A percentile compares a stretch with the other conserved stretches of the same genome.
These are phyloP conservation scores for Tagetes patula DNA, from an alignment of 129 eudicot genomes.

Conservation along the genomic window DNA sequence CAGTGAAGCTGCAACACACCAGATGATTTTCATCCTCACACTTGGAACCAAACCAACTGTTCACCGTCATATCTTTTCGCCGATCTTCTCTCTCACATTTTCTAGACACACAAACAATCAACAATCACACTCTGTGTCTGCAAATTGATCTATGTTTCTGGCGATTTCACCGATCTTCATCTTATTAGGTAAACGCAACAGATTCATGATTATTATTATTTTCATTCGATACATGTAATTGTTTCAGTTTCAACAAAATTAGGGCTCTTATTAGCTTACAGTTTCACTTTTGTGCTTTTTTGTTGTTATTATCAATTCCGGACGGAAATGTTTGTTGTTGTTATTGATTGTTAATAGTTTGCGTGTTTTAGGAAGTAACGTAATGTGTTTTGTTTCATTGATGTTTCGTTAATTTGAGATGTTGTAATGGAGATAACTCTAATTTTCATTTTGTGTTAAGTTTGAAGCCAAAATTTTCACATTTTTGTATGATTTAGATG, in stretches of 20 bases:
- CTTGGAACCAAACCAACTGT: slow-evolving; percentile 31
- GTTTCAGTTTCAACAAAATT: neutral
- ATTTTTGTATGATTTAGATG: neutral
- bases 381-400: neutral
- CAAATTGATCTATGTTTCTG: slow-evolving; percentile 25
- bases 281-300: neutral
- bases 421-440: neutral
- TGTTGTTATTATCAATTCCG: slow-evolving; percentile 2
- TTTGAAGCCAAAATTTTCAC: neutral
- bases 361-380: slow-evolving; percentile 16
- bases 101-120: slow-evolving; percentile 24
- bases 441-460: neutral
- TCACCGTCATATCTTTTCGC: slow-evolving; percentile 25
- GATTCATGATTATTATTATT: neutral
- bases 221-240: slow-evolving; percentile 3
- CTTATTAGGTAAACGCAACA: slow-evolving; percentile 17
- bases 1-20: slow-evolving; percentile 23
- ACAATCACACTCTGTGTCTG: slow-evolving; percentile 23
- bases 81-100: slow-evolving; percentile 19
- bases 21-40: slow-evolving; percentile 27
- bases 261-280: slow-evolving; percentile 9
- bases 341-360: slow-evolving; percentile 2
- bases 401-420: neutral
- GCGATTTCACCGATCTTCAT: slow-evolving; percentile 20
- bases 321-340: slow-evolving; percentile 23